phyloP scores from a whole-genome alignment of 306 rosid species.

The Astragalus glycyphyllos region DNA sequence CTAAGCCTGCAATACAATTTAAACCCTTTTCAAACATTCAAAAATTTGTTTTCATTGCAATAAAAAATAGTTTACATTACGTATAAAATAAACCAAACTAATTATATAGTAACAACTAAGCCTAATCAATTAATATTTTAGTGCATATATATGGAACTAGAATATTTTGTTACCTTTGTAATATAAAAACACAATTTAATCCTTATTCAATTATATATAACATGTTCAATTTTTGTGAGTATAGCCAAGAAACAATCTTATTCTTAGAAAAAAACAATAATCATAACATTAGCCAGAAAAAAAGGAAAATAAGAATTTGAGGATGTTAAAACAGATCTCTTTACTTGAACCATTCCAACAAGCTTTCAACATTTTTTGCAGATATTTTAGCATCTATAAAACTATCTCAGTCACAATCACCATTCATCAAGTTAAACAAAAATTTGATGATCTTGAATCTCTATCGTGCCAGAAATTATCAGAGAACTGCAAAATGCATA shows the following conservation, averaged over 20 bases:
- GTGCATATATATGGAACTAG: not conserved
- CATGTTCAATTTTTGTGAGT: not conserved
- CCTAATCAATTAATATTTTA: conserved; percentile 11
- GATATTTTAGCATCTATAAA: conserved; percentile 26
- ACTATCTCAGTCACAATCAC: not conserved
- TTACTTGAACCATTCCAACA: conserved; percentile 36
- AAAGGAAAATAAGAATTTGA: not conserved
- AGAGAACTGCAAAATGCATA: not conserved
- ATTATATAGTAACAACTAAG: not conserved
- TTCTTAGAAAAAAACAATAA: not conserved
- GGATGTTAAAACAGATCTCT: conserved; percentile 20
- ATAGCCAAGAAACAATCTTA: conserved; percentile 1
- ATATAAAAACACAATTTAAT: conserved; percentile 2
- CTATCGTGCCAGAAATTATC: conserved; percentile 12
- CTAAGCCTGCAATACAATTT: not conserved
- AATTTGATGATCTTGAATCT: conserved; percentile 9
- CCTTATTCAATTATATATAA: not conserved
- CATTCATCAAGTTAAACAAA: conserved; percentile 15
- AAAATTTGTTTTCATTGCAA: not conserved
- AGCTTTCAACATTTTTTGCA: conserved; percentile 23
- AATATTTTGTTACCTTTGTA: not conserved
- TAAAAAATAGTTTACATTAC: too few relatives aligned
- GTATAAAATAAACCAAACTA: conserved; percentile 2
- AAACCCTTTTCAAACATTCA: not conserved
- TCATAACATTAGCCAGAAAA: not conserved